phyloP scores from a whole-genome alignment of 148 eudicot genomes.

The Mesembryanthemum crystallinum region DNA sequence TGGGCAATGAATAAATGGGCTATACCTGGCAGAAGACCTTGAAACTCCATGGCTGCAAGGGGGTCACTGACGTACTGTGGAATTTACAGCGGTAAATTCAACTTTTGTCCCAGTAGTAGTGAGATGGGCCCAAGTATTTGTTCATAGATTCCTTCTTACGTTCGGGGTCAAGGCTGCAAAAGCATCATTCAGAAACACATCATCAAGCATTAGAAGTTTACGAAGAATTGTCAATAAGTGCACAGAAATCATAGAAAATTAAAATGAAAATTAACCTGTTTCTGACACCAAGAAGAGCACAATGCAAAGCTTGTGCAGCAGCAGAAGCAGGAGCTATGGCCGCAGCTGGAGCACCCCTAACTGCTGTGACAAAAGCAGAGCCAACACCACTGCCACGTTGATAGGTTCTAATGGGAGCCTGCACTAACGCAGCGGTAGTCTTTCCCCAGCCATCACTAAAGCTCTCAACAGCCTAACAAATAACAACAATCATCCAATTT shows the following conservation, averaged over 20 bases:
- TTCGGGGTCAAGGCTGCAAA: conserved; percentile 84
- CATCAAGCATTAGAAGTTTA: neutral
- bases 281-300: conserved; percentile 87
- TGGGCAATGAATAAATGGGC: neutral
- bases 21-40: neutral
- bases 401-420: conserved; percentile 69
- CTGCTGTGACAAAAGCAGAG: conserved; percentile 75
- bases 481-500: conserved; percentile 4
- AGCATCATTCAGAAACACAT: neutral
- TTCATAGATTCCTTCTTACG: conserved; percentile 78
- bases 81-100: conserved; percentile 10
- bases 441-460: conserved; percentile 76
- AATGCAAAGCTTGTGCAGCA: conserved; percentile 81
- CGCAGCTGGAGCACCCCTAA: conserved; percentile 91
- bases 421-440: conserved; percentile 76
- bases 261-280: conserved; percentile 51
- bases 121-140: conserved; percentile 66
- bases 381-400: conserved; percentile 75
- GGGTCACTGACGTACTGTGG: neutral
- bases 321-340: conserved; percentile 92
- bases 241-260: neutral
- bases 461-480: conserved; percentile 80
- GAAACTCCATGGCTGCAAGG: neutral
- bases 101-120: conserved; percentile 30
- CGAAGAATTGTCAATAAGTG: neutral